Conservation (phyloP, 495 filamentous ascomycete species). For the Hypoxylon perforatum region DNA sequence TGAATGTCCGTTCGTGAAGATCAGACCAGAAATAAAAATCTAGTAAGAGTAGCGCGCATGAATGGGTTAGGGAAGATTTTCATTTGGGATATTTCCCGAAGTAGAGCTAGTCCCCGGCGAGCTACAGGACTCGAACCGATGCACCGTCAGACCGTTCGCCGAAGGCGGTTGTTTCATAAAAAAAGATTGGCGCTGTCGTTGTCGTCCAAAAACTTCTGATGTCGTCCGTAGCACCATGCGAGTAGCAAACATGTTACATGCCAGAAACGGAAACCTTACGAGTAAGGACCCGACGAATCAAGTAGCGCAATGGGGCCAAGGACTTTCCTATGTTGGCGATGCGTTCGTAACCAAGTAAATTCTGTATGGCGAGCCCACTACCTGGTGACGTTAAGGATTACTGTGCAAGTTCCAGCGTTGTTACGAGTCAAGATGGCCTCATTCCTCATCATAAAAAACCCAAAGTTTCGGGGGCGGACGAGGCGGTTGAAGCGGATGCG, state of each 20-base stretch:
- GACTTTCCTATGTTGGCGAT: slow-evolving; percentile 38
- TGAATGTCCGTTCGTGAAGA: background rate
- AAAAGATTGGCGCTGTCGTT: no score
- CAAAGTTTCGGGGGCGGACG: slow-evolving; percentile 8
- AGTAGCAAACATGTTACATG: slow-evolving; percentile 43
- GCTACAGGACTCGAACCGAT: slow-evolving; percentile 31
- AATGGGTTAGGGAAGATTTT: slow-evolving; percentile 30
- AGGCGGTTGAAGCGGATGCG: slow-evolving; percentile 21
- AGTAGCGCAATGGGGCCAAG: slow-evolving; percentile 16
- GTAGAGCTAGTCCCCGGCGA: slow-evolving; percentile 22
- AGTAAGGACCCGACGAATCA: slow-evolving; percentile 31
- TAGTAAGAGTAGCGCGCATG: background rate
- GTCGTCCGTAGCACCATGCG: slow-evolving; percentile 11
- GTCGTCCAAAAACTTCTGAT: slow-evolving; percentile 21
- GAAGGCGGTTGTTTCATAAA: slow-evolving; percentile 33
- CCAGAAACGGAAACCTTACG: slow-evolving; percentile 35
- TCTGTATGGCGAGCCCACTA: slow-evolving; percentile 6
- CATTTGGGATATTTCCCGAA: background rate
- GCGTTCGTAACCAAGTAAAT: slow-evolving; percentile 18
- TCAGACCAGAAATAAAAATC: background rate
- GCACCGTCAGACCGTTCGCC: slow-evolving; percentile 10
- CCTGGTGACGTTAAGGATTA: slow-evolving; percentile 5
- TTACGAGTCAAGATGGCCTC: slow-evolving; percentile 18
- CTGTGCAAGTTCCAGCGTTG: background rate
- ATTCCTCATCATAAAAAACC: no score